Evolutionary conservation across 1,139 yeast species (phyloP).

Genomic region (Sugiyamaella paludigena): DNA sequence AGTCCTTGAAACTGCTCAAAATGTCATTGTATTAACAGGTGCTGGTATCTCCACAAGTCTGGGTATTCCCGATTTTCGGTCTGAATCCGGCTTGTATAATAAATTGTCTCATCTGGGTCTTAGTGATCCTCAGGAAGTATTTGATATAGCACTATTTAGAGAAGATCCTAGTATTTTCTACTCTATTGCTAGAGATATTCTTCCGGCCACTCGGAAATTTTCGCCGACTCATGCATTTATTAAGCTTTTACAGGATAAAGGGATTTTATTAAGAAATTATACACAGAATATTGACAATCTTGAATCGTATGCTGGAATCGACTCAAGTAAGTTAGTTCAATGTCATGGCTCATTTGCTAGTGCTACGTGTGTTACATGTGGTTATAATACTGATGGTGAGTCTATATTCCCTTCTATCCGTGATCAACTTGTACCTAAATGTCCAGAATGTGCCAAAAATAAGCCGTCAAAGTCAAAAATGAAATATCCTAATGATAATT

Average conservation of each 20-base stretch:
- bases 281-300: conserved; percentile 94
- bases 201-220: conserved; percentile 58
- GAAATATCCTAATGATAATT: conserved; percentile 19
- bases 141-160: conserved; percentile 69
- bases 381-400: conserved; percentile 64
- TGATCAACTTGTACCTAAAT: conserved; percentile 60
- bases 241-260: conserved; percentile 67
- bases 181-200: conserved; percentile 80
- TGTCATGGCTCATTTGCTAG: conserved; percentile 96
- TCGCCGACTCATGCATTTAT: conserved; percentile 90
- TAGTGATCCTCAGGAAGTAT: conserved; percentile 92
- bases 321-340: conserved; percentile 70
- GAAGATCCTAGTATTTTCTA: conserved; percentile 83
- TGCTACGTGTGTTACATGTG: conserved; percentile 85
- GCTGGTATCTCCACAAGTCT: conserved; percentile 94
- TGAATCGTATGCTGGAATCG: conserved; percentile 80
- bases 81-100: conserved; percentile 82
- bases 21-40: conserved; percentile 81
- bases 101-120: conserved; percentile 68
- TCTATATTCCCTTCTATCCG: conserved; percentile 62
- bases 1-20: conserved; percentile 53
- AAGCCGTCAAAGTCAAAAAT: conserved; percentile 14
- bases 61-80: conserved; percentile 94
- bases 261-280: conserved; percentile 79
- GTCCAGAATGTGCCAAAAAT: conserved; percentile 56